Evolutionary conservation across 768 basidiomycete genomes (phyloP).

Genomic region (Leccinum subtestaceum): DNA sequence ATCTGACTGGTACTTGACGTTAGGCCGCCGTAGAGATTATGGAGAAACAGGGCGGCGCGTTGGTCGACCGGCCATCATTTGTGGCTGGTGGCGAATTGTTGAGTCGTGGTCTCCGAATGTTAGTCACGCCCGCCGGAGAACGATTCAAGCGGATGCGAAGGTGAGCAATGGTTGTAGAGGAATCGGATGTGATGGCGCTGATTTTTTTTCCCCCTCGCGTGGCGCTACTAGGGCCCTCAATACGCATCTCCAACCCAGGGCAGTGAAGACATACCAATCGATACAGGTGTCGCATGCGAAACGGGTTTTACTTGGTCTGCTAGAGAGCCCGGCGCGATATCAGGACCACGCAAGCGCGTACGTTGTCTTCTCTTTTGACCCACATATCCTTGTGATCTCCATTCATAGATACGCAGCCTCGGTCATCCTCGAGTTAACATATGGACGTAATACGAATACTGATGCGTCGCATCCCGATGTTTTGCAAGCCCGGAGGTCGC

Average conservation of each 20-base stretch:
- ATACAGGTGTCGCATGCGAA: slow-evolving; percentile 38
- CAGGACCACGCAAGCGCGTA: slow-evolving; percentile 31
- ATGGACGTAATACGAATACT: slow-evolving; percentile 17
- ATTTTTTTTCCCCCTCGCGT: neutral
- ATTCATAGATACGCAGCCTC: slow-evolving; percentile 16
- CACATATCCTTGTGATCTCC: neutral
- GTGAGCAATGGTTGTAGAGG: slow-evolving; percentile 26
- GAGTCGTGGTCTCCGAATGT: slow-evolving; percentile 50
- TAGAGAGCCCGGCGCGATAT: slow-evolving; percentile 13
- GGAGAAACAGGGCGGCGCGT: slow-evolving; percentile 52
- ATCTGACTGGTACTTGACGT: slow-evolving; percentile 7
- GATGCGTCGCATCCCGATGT: slow-evolving; percentile 18
- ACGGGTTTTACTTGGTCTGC: slow-evolving; percentile 8
- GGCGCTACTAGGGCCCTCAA: slow-evolving; percentile 46
- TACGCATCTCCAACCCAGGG: slow-evolving; percentile 50
- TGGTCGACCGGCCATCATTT: slow-evolving; percentile 28
- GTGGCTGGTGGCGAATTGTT: slow-evolving; percentile 51
- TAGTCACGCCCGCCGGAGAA: slow-evolving; percentile 49
- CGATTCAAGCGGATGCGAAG: slow-evolving; percentile 54
- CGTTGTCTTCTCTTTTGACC: slow-evolving; percentile 35
- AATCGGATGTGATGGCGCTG: neutral
- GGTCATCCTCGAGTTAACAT: slow-evolving; percentile 17
- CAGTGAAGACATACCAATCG: slow-evolving; percentile 42
- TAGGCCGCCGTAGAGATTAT: slow-evolving; percentile 57
- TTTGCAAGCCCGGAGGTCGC: slow-evolving; percentile 17